Evolutionary conservation across 805 yeast genomes (phyloP), one percentile per base, ranked within the genome.

Genomic region (Candida vaughaniae): DNA sequence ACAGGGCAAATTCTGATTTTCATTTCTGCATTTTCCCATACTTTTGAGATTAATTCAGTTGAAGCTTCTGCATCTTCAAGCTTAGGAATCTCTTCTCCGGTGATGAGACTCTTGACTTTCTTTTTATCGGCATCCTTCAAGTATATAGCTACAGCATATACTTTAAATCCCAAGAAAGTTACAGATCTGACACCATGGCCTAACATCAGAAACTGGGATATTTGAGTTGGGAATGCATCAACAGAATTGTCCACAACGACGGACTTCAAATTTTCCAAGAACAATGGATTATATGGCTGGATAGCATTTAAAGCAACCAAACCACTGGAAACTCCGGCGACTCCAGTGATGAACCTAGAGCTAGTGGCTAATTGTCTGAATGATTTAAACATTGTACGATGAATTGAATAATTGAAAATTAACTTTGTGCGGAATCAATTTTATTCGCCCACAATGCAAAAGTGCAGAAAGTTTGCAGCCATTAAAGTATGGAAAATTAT

Each of bases 171-270:
- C 28, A 90, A 49, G 52, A 93, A 85, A 0, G 97, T 85, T 14
- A 91, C 96, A 0, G 84, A 66, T 53, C 98, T 71, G 2, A 80
- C 76, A 1, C 99, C 98, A 39, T 77, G 73, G 0, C 96, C 98
- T 3, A 93, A 51, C 22, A 90, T 58, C 16, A 73, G 64, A 54
- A 70, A 85, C 3, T 64, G 55, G 0, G 66, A 51, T 9, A 58
- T 38, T 4, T 36, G 9, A 1, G 50, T 43, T 1, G 79, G 76
- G 42, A 75, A 75, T 3, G 80, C 75, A 30, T 67, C 66, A n/a
- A 79, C 67, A 1, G 71, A 57, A 3, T 67, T 60, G 47, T 78
- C 81, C 2, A 78, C 78, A 5, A 39, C 16, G 3, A 15, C 41
- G 3, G 37, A 33, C 23, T 41, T 38, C 4, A 36, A 11, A 11